Evolutionary conservation across 768 basidiomycete species (phyloP).

Genomic region (Auricularia auricula-judae): DNA sequence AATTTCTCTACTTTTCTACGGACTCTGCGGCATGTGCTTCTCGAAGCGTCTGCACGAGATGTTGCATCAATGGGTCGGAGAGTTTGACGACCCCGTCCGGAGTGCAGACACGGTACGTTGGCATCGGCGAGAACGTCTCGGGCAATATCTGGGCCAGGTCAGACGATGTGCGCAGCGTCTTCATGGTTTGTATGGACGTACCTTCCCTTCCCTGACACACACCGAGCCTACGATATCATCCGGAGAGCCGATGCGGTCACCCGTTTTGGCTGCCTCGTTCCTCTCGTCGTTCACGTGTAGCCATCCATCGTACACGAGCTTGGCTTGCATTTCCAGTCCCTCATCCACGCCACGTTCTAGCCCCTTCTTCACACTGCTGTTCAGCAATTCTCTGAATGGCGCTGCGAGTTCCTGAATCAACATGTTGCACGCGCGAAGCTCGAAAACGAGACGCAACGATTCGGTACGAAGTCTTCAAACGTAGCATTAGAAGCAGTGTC

Average conservation of each 20-base stretch:
- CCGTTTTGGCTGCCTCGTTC: slow-evolving; percentile 52
- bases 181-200: slow-evolving; percentile 16
- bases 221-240: slow-evolving; percentile 78
- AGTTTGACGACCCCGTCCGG: slow-evolving; percentile 58
- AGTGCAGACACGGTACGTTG: slow-evolving; percentile 72
- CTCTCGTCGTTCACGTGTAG: slow-evolving; percentile 77
- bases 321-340: slow-evolving; percentile 50
- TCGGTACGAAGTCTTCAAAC: slow-evolving; percentile 61
- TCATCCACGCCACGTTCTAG: slow-evolving; percentile 52
- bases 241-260: slow-evolving; percentile 64
- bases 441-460: slow-evolving; percentile 35
- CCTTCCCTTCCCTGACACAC: slow-evolving; percentile 58
- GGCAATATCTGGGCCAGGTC: slow-evolving; percentile 37
- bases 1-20: not conserved
- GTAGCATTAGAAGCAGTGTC: slow-evolving; percentile 33
- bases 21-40: not conserved
- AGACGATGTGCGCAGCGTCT: not conserved
- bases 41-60: not conserved
- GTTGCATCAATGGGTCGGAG: slow-evolving; percentile 27
- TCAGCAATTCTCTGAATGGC: slow-evolving; percentile 47
- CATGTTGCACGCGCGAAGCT: not conserved
- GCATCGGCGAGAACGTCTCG: slow-evolving; percentile 77
- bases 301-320: slow-evolving; percentile 66
- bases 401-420: slow-evolving; percentile 25
- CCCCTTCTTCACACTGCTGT: slow-evolving; percentile 44